Conservation (phyloP, 116 monocot species). For the Thalassia testudinum region DNA sequence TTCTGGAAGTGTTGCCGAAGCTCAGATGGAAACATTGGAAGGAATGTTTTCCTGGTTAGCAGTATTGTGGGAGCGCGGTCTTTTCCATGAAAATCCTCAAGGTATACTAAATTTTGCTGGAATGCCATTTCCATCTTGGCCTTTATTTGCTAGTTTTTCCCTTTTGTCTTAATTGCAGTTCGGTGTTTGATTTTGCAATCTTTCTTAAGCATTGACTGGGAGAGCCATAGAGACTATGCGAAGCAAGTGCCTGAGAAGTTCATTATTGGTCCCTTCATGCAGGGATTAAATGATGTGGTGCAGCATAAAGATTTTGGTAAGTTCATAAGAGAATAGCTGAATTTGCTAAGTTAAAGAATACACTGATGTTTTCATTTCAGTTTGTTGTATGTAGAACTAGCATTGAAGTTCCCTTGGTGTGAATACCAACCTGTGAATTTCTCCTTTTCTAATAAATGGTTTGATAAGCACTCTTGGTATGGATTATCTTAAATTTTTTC, state of each 20-base stretch:
- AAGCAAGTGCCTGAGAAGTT: constrained; percentile 54
- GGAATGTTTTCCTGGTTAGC: constrained; percentile 59
- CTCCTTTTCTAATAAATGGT: too few relatives aligned
- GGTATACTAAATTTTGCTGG: constrained; percentile 15
- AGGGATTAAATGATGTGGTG: constrained; percentile 63
- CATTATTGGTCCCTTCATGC: constrained; percentile 52
- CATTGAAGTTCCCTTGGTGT: too few relatives aligned
- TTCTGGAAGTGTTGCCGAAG: constrained; percentile 7
- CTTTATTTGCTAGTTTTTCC: not conserved
- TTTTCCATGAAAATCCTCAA: constrained; percentile 84
- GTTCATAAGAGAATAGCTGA: too few relatives aligned
- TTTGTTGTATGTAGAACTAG: too few relatives aligned
- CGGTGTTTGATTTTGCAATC: constrained; percentile 81
- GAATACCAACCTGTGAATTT: too few relatives aligned
- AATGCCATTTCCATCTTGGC: constrained; percentile 1
- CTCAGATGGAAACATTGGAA: constrained; percentile 51
- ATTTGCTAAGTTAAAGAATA: too few relatives aligned
- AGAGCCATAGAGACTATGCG: constrained; percentile 17
- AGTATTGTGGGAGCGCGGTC: constrained; percentile 83
- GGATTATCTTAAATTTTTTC: too few relatives aligned
- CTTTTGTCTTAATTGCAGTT: constrained; percentile 33
- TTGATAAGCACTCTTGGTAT: too few relatives aligned
- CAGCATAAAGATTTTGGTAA: constrained; percentile 87
- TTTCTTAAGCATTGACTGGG: constrained; percentile 64
- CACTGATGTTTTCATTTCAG: too few relatives aligned